phyloP scores from a whole-genome alignment of 768 basidiomycete genomes.

The Tylopilus rubrobrunneus region DNA sequence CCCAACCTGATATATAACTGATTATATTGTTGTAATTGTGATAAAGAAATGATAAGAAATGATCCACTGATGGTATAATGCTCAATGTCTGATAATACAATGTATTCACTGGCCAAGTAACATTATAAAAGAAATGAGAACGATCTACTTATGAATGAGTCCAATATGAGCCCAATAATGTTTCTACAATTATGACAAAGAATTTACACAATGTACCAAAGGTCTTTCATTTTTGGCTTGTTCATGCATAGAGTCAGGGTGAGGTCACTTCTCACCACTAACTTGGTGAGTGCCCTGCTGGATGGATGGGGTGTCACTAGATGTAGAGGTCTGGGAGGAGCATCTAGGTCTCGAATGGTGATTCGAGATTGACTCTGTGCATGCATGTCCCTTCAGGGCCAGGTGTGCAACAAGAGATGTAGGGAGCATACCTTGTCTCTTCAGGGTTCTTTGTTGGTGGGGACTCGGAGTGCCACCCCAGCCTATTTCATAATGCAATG shows the following conservation, averaged over 20 bases:
- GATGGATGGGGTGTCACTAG: slow-evolving; percentile 5
- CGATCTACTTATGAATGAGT: too few species aligned
- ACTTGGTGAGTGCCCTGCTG: slow-evolving; percentile 41
- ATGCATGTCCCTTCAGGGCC: background rate
- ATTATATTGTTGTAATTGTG: too few species aligned
- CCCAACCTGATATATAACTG: too few species aligned
- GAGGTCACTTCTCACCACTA: slow-evolving; percentile 76
- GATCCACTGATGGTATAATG: too few species aligned
- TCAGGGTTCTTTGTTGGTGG: slow-evolving; percentile 83
- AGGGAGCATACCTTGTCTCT: slow-evolving; percentile 61
- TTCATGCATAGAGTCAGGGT: slow-evolving; percentile 67
- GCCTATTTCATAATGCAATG: slow-evolving; percentile 90
- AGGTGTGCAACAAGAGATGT: background rate
- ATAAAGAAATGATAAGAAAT: too few species aligned
- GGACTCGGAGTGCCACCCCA: slow-evolving; percentile 97
- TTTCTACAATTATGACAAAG: too few species aligned
- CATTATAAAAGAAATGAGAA: too few species aligned
- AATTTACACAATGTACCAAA: too few species aligned
- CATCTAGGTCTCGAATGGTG: slow-evolving; percentile 74
- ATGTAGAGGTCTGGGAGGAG: slow-evolving; percentile 33
- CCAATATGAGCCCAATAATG: too few species aligned
- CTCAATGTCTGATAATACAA: too few species aligned
- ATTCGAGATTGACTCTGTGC: slow-evolving; percentile 69
- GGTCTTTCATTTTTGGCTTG: slow-evolving; percentile 72
- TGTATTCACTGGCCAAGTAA: too few species aligned